Base-by-base conservation (phyloP, 805 yeast genomes). In the Saccharomycopsis fodiens region DNA sequence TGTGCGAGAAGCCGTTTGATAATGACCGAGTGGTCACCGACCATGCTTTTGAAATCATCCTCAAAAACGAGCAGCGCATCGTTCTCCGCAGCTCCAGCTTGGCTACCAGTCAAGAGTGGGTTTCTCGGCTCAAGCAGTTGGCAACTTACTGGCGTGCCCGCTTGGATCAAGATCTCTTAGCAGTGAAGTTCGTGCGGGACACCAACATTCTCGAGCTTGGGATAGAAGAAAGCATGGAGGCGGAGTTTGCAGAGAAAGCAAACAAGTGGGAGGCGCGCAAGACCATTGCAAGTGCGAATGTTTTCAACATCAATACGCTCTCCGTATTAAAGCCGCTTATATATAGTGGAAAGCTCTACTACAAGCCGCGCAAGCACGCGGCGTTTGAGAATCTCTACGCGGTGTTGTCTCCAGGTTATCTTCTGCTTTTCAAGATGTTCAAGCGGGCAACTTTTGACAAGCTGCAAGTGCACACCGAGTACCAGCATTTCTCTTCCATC, bases 361-460 rank as follows among this genome's bases (percentile, higher is more conserved):
- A 78, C 52, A 89, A 88, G 55, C 70, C 76, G 2, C 76, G 74
- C 47, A 85, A 79, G 57, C 88, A 82, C 57, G 62, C 85, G 1
- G 68, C 75, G 30, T 91, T 89, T 62, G 64, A 62, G 38, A 75
- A 74, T 48, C 76, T 64, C 54, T 81, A 67, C 59, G 85, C 76
- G 6, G 69, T 85, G 1, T 65, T 87, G 13, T 73, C 84, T 39
- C 88, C 93, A 1, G 89, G 91, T 0, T 76, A 70, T 50, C 53
- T 91, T 16, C 61, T 80, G 0, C 58, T 87, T 2, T 89, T 71
- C 59, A 63, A 73, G 10, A 64, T 74, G 40, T 73, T 65, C 49
- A 60, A 65, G 32, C 65, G 88, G 46, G 66, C 75, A 10, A 60
- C 63, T 19, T 50, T 62, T 1, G 76, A 80, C 0, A 68, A 68